A percentile compares a stretch with the other conserved stretches of the same genome.
phyloP scores from a whole-genome alignment of 1,284 basidiomycete species.

The Chalciporus piperatoides region DNA sequence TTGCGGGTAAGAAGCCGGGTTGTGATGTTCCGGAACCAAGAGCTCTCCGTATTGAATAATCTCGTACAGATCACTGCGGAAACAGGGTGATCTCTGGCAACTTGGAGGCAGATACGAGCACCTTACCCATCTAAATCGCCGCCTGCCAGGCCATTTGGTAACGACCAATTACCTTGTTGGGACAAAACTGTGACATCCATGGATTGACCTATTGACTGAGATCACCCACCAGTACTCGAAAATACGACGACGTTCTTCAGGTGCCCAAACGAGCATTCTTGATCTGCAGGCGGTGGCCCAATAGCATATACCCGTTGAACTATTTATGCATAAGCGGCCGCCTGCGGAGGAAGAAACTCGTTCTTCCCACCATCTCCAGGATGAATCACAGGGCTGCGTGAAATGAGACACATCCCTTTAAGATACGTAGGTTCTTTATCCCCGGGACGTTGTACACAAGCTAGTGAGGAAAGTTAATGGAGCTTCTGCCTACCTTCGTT shows the following conservation, averaged over 20 bases:
- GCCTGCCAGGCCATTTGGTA: conserved; percentile 66
- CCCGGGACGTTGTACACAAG: conserved; percentile 50
- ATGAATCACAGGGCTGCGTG: conserved; percentile 65
- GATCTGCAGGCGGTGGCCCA: conserved; percentile 58
- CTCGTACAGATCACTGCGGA: conserved; percentile 50
- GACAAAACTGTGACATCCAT: neutral
- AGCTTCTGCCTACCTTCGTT: conserved; percentile 7
- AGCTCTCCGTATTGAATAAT: conserved; percentile 50
- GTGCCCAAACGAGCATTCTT: conserved; percentile 55
- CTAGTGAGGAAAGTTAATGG: conserved; percentile 39
- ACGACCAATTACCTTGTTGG: conserved; percentile 52
- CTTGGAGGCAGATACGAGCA: conserved; percentile 15
- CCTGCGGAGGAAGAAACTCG: neutral
- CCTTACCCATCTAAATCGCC: conserved; percentile 72
- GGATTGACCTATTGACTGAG: neutral
- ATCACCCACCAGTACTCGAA: conserved; percentile 53
- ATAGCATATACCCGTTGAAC: conserved; percentile 71
- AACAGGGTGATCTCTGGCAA: conserved; percentile 3
- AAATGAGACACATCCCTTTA: conserved; percentile 56
- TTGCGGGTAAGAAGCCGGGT: conserved; percentile 53
- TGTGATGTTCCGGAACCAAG: conserved; percentile 45
- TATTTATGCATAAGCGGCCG: conserved; percentile 23
- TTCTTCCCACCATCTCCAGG: conserved; percentile 59
- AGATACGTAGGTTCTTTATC: conserved; percentile 49
- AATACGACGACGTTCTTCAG: conserved; percentile 73